Evolutionary conservation across 768 basidiomycete species (phyloP).

Genomic region (Leccinum broughii): DNA sequence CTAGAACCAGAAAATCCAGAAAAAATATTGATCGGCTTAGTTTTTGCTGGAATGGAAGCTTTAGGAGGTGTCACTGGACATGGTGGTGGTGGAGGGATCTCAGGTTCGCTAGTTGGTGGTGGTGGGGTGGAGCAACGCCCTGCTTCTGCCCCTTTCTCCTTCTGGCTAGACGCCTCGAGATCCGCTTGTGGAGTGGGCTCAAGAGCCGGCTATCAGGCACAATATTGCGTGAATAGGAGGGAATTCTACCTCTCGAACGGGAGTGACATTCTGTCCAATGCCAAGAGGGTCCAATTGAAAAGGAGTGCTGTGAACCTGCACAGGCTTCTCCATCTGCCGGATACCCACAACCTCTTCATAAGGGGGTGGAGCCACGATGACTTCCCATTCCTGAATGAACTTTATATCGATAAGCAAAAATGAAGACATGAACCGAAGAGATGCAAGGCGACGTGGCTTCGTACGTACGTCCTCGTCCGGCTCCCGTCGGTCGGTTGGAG

Average conservation of each 20-base stretch:
- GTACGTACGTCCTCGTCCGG: constrained; percentile 31
- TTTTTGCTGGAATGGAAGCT: constrained; percentile 8
- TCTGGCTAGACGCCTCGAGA: neutral
- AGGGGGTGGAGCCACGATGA: constrained; percentile 33
- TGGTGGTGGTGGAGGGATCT: constrained; percentile 4
- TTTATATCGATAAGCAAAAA: constrained; percentile 25
- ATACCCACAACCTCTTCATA: constrained; percentile 23
- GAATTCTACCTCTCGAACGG: constrained; percentile 18
- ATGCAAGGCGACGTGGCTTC: neutral
- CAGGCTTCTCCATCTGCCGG: constrained; percentile 11
- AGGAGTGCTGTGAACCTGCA: constrained; percentile 12
- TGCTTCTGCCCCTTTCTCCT: constrained; percentile 15
- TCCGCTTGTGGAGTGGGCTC: constrained; percentile 13
- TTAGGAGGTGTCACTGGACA: constrained; percentile 17
- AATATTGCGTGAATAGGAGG: neutral
- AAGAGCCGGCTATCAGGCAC: constrained; percentile 12
- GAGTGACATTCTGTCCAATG: constrained; percentile 3
- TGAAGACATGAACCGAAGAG: constrained; percentile 3
- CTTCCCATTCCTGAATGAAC: constrained; percentile 32
- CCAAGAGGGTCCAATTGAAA: constrained; percentile 2
- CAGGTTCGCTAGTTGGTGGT: constrained; percentile 12
- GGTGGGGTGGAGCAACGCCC: constrained; percentile 13
- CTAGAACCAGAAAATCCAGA: constrained; percentile 39
- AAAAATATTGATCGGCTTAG: constrained; percentile 32
- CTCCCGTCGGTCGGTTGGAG: constrained; percentile 35